These are phyloP conservation scores for Centella asiatica DNA, from an alignment of 129 eudicot genomes.

Conservation along the genomic window DNA sequence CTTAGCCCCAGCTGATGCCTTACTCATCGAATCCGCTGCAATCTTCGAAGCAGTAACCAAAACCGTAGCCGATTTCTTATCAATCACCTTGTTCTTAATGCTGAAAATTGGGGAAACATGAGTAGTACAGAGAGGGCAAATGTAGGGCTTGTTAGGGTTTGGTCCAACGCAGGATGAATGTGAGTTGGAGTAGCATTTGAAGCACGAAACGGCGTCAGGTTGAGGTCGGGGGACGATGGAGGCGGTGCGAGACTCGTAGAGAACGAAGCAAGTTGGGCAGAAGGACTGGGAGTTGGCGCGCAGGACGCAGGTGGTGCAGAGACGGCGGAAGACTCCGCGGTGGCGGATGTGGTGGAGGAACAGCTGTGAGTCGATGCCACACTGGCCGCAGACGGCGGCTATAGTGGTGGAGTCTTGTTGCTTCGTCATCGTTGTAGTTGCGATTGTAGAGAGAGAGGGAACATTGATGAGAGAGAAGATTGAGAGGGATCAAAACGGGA, in stretches of 20 bases:
- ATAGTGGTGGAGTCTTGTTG: constrained; percentile 24
- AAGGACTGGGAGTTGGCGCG: constrained; percentile 69
- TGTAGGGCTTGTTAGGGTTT: constrained; percentile 26
- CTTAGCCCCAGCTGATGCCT: constrained; percentile 43
- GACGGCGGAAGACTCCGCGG: constrained; percentile 65
- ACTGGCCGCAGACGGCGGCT: constrained; percentile 48
- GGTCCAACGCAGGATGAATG: constrained; percentile 45
- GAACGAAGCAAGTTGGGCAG: constrained; percentile 68
- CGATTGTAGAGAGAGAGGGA: background rate
- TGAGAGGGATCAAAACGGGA: constrained; percentile 2
- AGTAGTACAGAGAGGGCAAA: constrained; percentile 48
- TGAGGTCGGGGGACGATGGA: constrained; percentile 10
- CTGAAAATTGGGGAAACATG: constrained; percentile 44
- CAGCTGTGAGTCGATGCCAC: constrained; percentile 46
- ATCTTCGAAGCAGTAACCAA: constrained; percentile 58
- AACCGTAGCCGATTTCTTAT: constrained; percentile 37
- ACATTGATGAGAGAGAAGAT: background rate
- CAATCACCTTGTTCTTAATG: constrained; percentile 35
- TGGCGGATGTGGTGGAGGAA: constrained; percentile 69
- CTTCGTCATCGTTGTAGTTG: constrained; percentile 14
- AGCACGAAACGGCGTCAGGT: constrained; percentile 46
- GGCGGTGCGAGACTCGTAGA: constrained; percentile 26
- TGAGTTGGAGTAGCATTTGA: constrained; percentile 59
- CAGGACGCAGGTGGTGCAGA: constrained; percentile 76
- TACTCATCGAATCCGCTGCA: constrained; percentile 39